Evolutionary conservation across 2,329 filamentous ascomycete species (phyloP).

Genomic region (Aaosphaeria arxii): DNA sequence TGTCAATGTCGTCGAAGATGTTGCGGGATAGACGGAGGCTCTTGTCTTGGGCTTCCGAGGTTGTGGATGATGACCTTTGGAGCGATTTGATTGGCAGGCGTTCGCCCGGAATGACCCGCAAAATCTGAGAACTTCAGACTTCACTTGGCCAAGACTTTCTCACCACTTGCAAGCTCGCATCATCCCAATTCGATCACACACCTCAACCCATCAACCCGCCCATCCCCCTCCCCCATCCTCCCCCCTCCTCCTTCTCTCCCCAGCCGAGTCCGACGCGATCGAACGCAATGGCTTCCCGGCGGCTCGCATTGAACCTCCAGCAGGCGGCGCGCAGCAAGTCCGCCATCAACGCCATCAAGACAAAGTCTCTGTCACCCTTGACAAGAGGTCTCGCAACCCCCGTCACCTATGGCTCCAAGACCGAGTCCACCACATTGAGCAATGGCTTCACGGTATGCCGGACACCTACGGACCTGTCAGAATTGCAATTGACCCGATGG

Average conservation of each 20-base stretch:
- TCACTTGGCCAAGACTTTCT: too few species aligned
- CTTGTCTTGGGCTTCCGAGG: background rate
- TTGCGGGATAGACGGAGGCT: constrained; percentile 3
- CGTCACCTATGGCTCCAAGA: constrained; percentile 70
- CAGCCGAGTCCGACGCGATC: constrained; percentile 23
- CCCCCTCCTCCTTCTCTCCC: constrained; percentile 22
- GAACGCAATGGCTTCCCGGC: constrained; percentile 83
- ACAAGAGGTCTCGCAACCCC: constrained; percentile 89
- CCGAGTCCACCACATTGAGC: constrained; percentile 91
- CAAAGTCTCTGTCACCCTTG: constrained; percentile 55
- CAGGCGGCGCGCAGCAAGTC: constrained; percentile 85
- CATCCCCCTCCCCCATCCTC: constrained; percentile 15
- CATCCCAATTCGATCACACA: too few species aligned
- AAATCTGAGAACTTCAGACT: background rate
- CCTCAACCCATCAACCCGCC: background rate
- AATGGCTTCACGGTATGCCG: constrained; percentile 88
- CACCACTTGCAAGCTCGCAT: too few species aligned
- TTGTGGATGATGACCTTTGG: background rate
- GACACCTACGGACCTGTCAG: constrained; percentile 8
- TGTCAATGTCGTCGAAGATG: constrained; percentile 3
- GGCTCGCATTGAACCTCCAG: constrained; percentile 92
- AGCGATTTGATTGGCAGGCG: too few species aligned
- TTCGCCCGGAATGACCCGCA: background rate
- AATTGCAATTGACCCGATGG: constrained; percentile 31
- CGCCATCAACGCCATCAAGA: constrained; percentile 70